These are phyloP conservation scores for Solanum tacnaense DNA, from an alignment of 257 asterid genomes.

Conservation along the genomic window DNA sequence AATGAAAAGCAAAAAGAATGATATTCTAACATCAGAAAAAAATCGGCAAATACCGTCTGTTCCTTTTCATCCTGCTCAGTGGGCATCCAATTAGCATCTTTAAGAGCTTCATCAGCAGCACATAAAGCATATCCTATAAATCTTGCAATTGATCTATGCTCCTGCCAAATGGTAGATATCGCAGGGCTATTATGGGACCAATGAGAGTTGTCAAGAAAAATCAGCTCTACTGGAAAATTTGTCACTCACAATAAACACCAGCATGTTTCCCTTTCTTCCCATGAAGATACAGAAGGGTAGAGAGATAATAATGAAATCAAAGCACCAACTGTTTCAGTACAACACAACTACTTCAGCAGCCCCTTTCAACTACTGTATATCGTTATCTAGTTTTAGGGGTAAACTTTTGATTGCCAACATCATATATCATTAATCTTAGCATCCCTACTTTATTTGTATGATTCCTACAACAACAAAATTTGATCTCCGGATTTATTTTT, in stretches of 20 bases:
- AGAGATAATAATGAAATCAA: neutral
- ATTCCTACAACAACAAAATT: neutral
- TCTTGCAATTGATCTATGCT: slow-evolving; percentile 79
- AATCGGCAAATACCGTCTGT: slow-evolving; percentile 51
- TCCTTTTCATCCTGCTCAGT: slow-evolving; percentile 68
- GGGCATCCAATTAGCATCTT: slow-evolving; percentile 89
- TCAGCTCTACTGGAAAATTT: neutral
- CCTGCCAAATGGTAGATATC: slow-evolving; percentile 30
- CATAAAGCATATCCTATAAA: slow-evolving; percentile 90
- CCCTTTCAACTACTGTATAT: neutral
- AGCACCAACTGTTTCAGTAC: neutral
- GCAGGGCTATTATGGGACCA: neutral
- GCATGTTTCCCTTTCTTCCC: neutral
- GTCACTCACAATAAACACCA: neutral
- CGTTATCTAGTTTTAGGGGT: neutral
- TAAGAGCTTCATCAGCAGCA: slow-evolving; percentile 91
- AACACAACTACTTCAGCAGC: neutral
- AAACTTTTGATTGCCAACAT: neutral
- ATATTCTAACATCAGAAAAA: neutral
- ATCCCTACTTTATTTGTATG: neutral
- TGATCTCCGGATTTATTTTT: neutral
- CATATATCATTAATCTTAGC: neutral
- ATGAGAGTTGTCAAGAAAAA: neutral
- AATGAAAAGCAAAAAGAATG: neutral
- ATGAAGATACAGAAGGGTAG: neutral